Percentiles rank a stretch among this genome's conserved stretches.
Conservation (phyloP, 257 asterid genomes). For the Gentiana straminea region DNA sequence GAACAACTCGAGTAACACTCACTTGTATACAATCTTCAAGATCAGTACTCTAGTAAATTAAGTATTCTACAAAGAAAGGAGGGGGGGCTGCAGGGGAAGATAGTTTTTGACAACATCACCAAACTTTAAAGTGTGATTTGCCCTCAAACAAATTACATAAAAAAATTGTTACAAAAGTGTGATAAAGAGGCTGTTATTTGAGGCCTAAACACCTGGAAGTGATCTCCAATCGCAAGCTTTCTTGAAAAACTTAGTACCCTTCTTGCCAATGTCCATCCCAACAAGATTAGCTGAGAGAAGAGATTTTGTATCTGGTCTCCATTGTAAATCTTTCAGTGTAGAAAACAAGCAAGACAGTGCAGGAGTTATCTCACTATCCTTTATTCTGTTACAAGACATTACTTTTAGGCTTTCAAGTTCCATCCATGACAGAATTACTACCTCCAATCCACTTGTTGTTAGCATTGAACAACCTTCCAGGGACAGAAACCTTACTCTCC, state of each 20-base stretch:
- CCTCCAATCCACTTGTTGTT: constrained; percentile 54
- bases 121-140: too few species aligned
- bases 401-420: constrained; percentile 57
- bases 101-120: not conserved
- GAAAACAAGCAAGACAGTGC: constrained; percentile 40
- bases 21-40: too few species aligned
- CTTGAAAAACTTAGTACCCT: constrained; percentile 47
- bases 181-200: not conserved
- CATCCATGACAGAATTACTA: constrained; percentile 36
- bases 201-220: constrained; percentile 27
- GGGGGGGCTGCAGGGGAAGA: too few species aligned
- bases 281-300: constrained; percentile 35
- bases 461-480: constrained; percentile 64
- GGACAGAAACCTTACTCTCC: constrained; percentile 40
- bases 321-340: constrained; percentile 42
- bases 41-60: too few species aligned
- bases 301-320: constrained; percentile 56
- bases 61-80: too few species aligned
- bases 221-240: constrained; percentile 56
- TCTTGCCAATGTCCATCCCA: constrained; percentile 53
- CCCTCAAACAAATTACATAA: too few species aligned
- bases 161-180: not conserved
- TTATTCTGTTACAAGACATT: constrained; percentile 48
- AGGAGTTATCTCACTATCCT: constrained; percentile 45
- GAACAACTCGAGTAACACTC: too few species aligned